These are phyloP conservation scores for Clarireedia hainanense DNA, from an alignment of 2,329 filamentous ascomycete genomes.

Conservation along the genomic window DNA sequence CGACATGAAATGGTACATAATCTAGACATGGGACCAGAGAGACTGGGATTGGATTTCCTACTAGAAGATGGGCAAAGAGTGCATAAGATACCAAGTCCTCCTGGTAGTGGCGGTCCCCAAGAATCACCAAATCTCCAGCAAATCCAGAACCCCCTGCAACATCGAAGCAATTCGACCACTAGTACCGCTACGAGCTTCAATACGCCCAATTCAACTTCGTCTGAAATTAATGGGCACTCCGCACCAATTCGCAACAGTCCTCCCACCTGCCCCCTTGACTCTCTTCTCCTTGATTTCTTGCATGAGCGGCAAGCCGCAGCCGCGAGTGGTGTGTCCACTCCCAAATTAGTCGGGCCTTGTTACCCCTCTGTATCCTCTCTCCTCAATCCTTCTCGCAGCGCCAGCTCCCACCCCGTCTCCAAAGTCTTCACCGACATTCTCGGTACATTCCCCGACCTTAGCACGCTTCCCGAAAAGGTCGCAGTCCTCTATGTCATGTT, in stretches of 20 bases:
- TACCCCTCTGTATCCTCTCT: slow-evolving; percentile 77
- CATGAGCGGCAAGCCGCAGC: slow-evolving; percentile 58
- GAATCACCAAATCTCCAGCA: slow-evolving; percentile 26
- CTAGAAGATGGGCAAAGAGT: slow-evolving; percentile 52
- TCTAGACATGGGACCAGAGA: slow-evolving; percentile 55
- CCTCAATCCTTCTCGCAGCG: slow-evolving; percentile 58
- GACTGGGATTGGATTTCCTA: slow-evolving; percentile 66
- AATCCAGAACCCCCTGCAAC: slow-evolving; percentile 11
- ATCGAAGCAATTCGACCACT: slow-evolving; percentile 20
- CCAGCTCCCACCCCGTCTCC: slow-evolving; percentile 66
- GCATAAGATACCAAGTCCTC: slow-evolving; percentile 42
- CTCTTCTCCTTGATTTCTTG: slow-evolving; percentile 73
- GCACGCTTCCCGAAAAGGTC: slow-evolving; percentile 71
- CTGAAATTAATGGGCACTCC: slow-evolving; percentile 19
- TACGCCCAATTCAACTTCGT: slow-evolving; percentile 18
- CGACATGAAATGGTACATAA: slow-evolving; percentile 44
- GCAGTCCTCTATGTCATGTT: slow-evolving; percentile 84
- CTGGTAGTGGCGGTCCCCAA: slow-evolving; percentile 18
- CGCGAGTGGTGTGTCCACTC: slow-evolving; percentile 53
- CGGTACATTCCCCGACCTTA: slow-evolving; percentile 73
- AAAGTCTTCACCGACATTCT: slow-evolving; percentile 82
- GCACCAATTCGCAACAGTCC: slow-evolving; percentile 47
- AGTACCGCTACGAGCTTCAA: slow-evolving; percentile 22
- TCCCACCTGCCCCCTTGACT: slow-evolving; percentile 70
- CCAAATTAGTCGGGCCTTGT: slow-evolving; percentile 64